These are phyloP conservation scores for Camellia lanceoleosa DNA, from an alignment of 148 eudicot genomes.

Conservation along the genomic window DNA sequence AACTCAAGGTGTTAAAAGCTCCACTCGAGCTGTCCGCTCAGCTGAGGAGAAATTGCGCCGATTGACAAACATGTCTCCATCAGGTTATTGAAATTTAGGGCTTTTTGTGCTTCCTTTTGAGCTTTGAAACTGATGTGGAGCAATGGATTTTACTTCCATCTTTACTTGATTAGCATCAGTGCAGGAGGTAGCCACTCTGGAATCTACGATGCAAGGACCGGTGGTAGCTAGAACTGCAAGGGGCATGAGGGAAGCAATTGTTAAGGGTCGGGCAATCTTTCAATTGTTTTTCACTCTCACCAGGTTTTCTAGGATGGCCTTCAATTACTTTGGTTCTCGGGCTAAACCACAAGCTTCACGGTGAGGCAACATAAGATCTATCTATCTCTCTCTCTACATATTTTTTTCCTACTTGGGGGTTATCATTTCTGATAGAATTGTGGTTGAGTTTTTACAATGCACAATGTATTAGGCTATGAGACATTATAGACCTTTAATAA, in stretches of 20 bases:
- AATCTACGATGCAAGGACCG: slow-evolving; percentile 36
- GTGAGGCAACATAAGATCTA: slow-evolving; percentile 1
- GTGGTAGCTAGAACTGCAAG: slow-evolving; percentile 65
- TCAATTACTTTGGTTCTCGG: slow-evolving; percentile 45
- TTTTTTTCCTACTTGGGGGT: neutral
- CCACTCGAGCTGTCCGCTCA: slow-evolving; percentile 74
- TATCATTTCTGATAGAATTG: neutral
- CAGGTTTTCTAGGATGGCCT: slow-evolving; percentile 39
- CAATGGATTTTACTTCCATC: slow-evolving; percentile 48
- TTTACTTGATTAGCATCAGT: slow-evolving; percentile 70
- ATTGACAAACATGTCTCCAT: slow-evolving; percentile 50
- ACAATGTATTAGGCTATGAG: no score
- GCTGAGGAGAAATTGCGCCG: slow-evolving; percentile 74
- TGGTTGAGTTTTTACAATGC: no score
- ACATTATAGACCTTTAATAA: no score
- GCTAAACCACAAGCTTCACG: slow-evolving; percentile 26
- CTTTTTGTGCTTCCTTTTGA: neutral
- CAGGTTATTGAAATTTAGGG: slow-evolving; percentile 47
- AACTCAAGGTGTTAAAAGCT: slow-evolving; percentile 78
- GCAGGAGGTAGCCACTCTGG: slow-evolving; percentile 53
- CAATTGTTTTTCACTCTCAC: slow-evolving; percentile 55
- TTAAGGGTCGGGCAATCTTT: slow-evolving; percentile 53
- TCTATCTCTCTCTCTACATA: neutral
- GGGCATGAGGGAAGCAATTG: slow-evolving; percentile 54
- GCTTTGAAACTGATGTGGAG: slow-evolving; percentile 9